Evolutionary conservation across 176 grass and related monocot genomes (phyloP).

Genomic region (Bonia amplexicaulis): DNA sequence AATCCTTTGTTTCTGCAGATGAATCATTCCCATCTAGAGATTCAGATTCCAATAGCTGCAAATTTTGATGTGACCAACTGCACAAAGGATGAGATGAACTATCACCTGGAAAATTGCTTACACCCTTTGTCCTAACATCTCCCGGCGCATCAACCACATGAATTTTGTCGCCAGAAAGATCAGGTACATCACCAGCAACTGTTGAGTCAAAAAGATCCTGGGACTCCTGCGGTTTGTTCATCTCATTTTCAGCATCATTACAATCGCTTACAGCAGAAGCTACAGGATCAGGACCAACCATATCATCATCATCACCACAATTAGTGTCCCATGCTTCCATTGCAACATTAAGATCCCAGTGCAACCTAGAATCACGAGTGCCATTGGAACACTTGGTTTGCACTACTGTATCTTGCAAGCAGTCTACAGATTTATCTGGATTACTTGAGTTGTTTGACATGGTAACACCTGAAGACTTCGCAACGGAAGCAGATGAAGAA

Average conservation of each 20-base stretch:
- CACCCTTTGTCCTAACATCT: slow-evolving; percentile 20
- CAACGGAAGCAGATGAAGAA: slow-evolving; percentile 26
- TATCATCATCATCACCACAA: slow-evolving; percentile 25
- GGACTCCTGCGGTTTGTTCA: slow-evolving; percentile 6
- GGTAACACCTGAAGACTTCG: slow-evolving; percentile 29
- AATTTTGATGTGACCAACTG: neutral
- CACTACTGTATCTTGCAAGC: slow-evolving; percentile 25
- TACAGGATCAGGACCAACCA: slow-evolving; percentile 16
- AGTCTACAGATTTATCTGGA: slow-evolving; percentile 20
- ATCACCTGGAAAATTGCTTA: slow-evolving; percentile 24
- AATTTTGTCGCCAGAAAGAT: slow-evolving; percentile 21
- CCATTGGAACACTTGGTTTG: slow-evolving; percentile 26
- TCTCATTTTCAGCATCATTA: slow-evolving; percentile 29
- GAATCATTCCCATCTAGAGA: slow-evolving; percentile 4
- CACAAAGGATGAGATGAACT: slow-evolving; percentile 18
- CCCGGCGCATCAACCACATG: slow-evolving; percentile 6
- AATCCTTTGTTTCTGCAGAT: slow-evolving; percentile 33
- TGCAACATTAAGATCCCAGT: slow-evolving; percentile 91
- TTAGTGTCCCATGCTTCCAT: slow-evolving; percentile 80
- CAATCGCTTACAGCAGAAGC: slow-evolving; percentile 9
- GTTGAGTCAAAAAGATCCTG: neutral
- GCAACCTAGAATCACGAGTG: slow-evolving; percentile 59
- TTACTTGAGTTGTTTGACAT: slow-evolving; percentile 5
- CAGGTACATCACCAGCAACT: slow-evolving; percentile 5
- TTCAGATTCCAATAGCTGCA: slow-evolving; percentile 22